Base-by-base conservation (phyloP, 805 yeast species). In the Yamadazyma sp. region DNA sequence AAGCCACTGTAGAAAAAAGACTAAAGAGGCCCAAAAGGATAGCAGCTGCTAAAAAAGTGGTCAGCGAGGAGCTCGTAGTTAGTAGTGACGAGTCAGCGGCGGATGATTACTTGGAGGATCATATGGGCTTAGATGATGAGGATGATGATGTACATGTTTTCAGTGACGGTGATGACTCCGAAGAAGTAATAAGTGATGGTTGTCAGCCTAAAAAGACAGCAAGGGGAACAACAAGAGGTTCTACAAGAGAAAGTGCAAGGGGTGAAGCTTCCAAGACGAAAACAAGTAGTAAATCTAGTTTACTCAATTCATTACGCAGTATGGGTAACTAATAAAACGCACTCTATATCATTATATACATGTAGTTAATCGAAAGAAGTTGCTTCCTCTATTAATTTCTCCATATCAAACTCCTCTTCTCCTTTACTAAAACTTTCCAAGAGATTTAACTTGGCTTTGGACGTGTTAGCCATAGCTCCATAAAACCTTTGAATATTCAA, bases 401-500 rank as follows among this genome's bases (percentile, higher is more conserved):
- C 86, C 51, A 84, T 74, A 40, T 70, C 68, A 54, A 93, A 91
- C n/a, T 68, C 60, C 2, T 70, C 55, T 22, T 78, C 72, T 0
- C 96, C 97, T 4, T 59, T 50, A 35, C 86, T 86, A 69, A 91
- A 91, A 32, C 74, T 78, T 30, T 65, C 60, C 46, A 93, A 67
- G 42, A 91, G 61, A 23, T 71, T 64, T 27, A 75, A 46, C 60
- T 87, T 82, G 52, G 71, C 66, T 45, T 62, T 55, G 4, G 67
- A 54, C 6, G 57, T 53, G 14, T 69, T 69, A 10, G 64, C 69
- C 42, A 59, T 39, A 13, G 83, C 95, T 32, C 89, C 95, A 54
- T 85, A 87, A 53, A 87, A 88, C 51, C 95, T 73, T 57, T 87
- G 96, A 30, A 87, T 65, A 51, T 85, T 84, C 42, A 86, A 62